Evolutionary conservation across 176 grass and related monocot genomes (phyloP), one percentile per base, ranked within the genome.

Genomic region (Cenchrus americanus): DNA sequence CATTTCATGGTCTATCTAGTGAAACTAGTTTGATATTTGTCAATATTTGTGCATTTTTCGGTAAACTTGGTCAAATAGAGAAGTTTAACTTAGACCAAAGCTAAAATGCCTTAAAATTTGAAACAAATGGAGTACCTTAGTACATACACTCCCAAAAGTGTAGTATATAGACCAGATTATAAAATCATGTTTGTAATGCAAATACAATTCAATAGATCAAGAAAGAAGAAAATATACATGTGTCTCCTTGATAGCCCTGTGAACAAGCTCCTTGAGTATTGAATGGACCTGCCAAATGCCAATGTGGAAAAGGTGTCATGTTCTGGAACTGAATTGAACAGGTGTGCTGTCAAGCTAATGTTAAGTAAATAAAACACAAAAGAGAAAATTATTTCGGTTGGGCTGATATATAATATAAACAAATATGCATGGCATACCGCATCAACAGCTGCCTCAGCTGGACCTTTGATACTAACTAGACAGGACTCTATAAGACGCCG

Each of bases 401-500:
- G 27, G 9, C 24, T 27, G 42, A 63, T 23, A 47, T 23, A 43
- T 46, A 8, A 24, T 57, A 62, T 47, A 11, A 41, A 57, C 13
- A n/a, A 63, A n/a, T 18, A 79, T 59, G 34, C 19, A 43, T 57
- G 8, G 15, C 91, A 88, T 92, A 97, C 95, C 82, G 90, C 79
- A 54, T 97, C 95, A 87, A 97, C 95, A 91, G 92, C 67, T 67
- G 92, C 90, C 84, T 93, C 92, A 47, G 92, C 92, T 69, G 95
- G 95, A 82, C 92, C 88, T 89, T 86, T 94, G 90, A 97, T 93
- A 79, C 85, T 92, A 84, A 97, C 69, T 62, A 94, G 41, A 51
- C 89, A 97, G 71, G 92, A 97, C 68, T 94, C 95, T 73, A 97
- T 97, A 62, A 97, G 95, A 15, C 95, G 95, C 2, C 95, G 90